Conservation (phyloP, 768 basidiomycete species). For the Termitomyces sp. region DNA sequence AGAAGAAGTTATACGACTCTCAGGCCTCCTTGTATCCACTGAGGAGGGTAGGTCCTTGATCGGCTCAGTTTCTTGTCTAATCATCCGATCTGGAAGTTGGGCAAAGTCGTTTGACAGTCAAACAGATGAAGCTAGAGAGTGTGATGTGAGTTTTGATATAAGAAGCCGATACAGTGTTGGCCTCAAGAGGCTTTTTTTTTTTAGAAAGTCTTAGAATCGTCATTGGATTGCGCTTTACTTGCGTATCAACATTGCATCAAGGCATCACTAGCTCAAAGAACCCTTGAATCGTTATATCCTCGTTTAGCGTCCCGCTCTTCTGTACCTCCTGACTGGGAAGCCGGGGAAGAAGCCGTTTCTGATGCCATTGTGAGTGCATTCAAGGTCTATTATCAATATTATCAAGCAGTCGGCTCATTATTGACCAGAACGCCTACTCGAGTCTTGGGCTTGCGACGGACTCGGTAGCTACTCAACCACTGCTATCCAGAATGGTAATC, state of each 20-base stretch:
- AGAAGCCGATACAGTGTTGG: not conserved
- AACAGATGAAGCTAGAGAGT: constrained; percentile 20
- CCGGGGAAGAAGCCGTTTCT: constrained; percentile 32
- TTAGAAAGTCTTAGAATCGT: constrained; percentile 23
- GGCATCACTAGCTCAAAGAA: constrained; percentile 41
- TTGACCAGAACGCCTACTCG: constrained; percentile 30
- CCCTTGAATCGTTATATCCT: constrained; percentile 42
- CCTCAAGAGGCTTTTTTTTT: not conserved
- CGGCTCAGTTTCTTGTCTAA: constrained; percentile 22
- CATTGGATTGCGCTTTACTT: constrained; percentile 33
- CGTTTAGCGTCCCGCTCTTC: constrained; percentile 34
- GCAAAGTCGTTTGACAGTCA: constrained; percentile 14
- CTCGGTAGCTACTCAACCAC: constrained; percentile 16
- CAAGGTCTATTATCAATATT: not conserved
- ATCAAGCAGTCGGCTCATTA: not conserved
- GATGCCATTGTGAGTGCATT: constrained; percentile 35
- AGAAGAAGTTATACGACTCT: constrained; percentile 24
- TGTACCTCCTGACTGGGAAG: constrained; percentile 31
- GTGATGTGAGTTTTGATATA: constrained; percentile 22
- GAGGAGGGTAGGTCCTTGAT: constrained; percentile 33
- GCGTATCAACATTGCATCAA: constrained; percentile 35
- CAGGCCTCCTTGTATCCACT: constrained; percentile 18
- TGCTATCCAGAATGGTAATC: constrained; percentile 31
- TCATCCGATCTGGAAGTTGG: constrained; percentile 27
- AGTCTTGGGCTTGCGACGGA: constrained; percentile 24